These are phyloP conservation scores for Leccinum longicurvipes DNA, from an alignment of 768 basidiomycete species.

Conservation along the genomic window DNA sequence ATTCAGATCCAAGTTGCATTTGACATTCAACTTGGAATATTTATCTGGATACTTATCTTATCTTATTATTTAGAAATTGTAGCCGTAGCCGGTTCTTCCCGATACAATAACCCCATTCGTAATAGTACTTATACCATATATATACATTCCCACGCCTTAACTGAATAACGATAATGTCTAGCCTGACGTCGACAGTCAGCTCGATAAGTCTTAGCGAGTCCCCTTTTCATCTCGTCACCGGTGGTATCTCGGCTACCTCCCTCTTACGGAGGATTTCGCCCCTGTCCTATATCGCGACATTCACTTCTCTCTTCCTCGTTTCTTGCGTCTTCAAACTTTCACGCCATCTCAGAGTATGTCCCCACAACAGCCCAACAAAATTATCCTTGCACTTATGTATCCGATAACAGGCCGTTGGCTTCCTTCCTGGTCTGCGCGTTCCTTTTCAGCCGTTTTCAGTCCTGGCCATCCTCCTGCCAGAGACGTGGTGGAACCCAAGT, in stretches of 20 bases:
- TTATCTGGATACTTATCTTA: not conserved
- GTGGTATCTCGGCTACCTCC: not conserved
- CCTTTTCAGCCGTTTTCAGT: constrained; percentile 18
- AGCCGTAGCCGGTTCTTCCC: not conserved
- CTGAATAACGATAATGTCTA: too few relatives aligned
- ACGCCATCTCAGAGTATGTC: constrained; percentile 15
- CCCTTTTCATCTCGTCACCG: not conserved
- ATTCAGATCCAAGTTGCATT: not conserved
- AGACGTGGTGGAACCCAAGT: constrained; percentile 22
- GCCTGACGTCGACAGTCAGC: too few relatives aligned
- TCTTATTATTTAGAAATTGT: not conserved
- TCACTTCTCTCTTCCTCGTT: constrained; percentile 3
- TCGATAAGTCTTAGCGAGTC: not conserved
- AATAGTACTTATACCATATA: not conserved
- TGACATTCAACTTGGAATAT: not conserved
- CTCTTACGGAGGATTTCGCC: not conserved
- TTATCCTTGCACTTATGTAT: not conserved
- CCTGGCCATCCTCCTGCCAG: constrained; percentile 10
- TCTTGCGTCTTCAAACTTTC: constrained; percentile 16
- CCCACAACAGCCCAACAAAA: too few relatives aligned
- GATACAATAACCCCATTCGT: not conserved
- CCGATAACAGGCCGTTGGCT: constrained; percentile 11
- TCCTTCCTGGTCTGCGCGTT: constrained; percentile 19
- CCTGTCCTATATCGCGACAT: not conserved
- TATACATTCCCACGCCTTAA: not conserved